Evolutionary conservation across 352 stramenopile species (phyloP), one percentile per base, ranked within the genome.

Genomic region (Globisporangium heterothallicum): DNA sequence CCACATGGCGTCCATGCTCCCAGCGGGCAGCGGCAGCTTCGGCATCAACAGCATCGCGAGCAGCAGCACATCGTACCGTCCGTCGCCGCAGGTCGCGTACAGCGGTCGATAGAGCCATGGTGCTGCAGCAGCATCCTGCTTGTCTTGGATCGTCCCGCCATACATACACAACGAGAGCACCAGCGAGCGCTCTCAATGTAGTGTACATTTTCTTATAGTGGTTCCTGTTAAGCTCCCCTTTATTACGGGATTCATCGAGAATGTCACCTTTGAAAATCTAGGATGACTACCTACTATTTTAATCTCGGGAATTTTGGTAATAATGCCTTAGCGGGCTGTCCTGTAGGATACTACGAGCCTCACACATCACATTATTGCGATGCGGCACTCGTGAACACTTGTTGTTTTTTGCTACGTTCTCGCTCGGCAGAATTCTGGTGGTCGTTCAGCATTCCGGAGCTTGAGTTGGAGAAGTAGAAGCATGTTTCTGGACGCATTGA

Each of bases 1-100:
- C 43, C 74, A 88, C 45, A 71, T 84, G 38, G 72, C 78, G 49
- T 42, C 65, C 22, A 47, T 57, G 6, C 59, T 54, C 19, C 62
- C 59, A 16, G 47, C 53, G 9, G 62, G 58, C 61, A 79, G 59
- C 68, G 66, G 26, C 42, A 74, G 49, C 64, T 68, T 43, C 50
- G 61, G 26, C 53, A 66, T 51, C 50, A 67, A 47, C 58, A 79
- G 56, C 64, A 43, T 63, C 57, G 66, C 45, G 43, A 68, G 53
- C 41, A 64, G 56, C 42, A 61, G 49, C 58, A 70, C 45, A 21
- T 59, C 63, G 47, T 71, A 71, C 56, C 61, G 71, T 41, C 58
- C 55, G 41, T 56, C 47, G 45, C 62, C 63, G 56, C 53, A 72
- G 41, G 32, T 41, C 46, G 46, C 58, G 34, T 62, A 53, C 27